Base-by-base conservation (phyloP, 2,329 filamentous ascomycete species). In the Aaosphaeria pasadenensis region DNA sequence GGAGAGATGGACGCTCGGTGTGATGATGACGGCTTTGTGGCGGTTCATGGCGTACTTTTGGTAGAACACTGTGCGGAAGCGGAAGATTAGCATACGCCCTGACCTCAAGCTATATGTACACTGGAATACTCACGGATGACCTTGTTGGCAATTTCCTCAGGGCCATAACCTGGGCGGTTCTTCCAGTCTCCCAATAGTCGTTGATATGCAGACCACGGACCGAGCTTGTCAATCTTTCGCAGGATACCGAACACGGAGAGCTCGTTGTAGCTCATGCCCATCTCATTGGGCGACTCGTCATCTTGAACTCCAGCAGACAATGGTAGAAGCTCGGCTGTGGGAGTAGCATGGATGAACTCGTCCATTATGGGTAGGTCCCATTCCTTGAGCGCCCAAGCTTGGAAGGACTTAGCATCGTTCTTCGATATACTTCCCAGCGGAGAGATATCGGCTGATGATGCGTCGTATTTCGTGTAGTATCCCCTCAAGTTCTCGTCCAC, bases 381-480 rank as follows among this genome's bases (percentile, higher is more conserved):
- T 33, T 77, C 53, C 0, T 39, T 53, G 1, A 51, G 39, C 0
- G 66, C 63, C 77, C 82, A 90, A n/a, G 71, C 72, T 50, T 90
- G 87, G 70, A 91, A 90, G 7, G 78, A 71, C 65, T 87, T 88
- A 1, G 89, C 72, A 57, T 91, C 87, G 2, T 76, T 82, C 66
- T 89, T 90, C 48, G 74, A 77, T 48, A 84, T 81, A 7, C 69
- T 70, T 28, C 76, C 84, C 44, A 87, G 85, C 4, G 84, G 84
- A 56, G 86, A 71, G 52, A 71, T 72, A 56, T 76, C 73, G 11
- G 75, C 75, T n/a, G 66, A 71, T 6, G 61, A 69, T 59, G 78
- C 82, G 62, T 88, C 86, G 60, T 88, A 88, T 68, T 89, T 88
- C n/a, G 86, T 89, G 24, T 87, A 72, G 64, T 88, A 71, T 30